Conservation (phyloP, 2,329 filamentous ascomycete species). For the Trichoderma aggressivum region DNA sequence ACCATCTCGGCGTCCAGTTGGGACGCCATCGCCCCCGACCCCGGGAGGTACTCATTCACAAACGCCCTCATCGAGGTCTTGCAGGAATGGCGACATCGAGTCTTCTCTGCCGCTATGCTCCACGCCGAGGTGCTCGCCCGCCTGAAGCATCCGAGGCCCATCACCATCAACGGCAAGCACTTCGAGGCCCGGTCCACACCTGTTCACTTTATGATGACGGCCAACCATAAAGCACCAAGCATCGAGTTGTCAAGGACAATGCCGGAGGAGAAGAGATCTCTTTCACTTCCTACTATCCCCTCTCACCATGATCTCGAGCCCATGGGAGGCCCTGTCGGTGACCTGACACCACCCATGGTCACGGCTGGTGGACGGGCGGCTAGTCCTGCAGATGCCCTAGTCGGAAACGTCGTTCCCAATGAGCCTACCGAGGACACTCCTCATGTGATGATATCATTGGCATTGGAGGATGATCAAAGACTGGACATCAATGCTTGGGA, state of each 20-base stretch:
- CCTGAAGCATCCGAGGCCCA: conserved; percentile 56
- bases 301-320: conserved; percentile 18
- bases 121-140: conserved; percentile 59
- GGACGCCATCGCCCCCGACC: conserved; percentile 59
- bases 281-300: conserved; percentile 26
- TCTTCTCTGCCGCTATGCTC: conserved; percentile 58
- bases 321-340: not conserved
- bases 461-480: conserved; percentile 55
- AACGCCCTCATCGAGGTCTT: conserved; percentile 58
- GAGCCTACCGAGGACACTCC: conserved; percentile 55
- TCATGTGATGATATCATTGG: conserved; percentile 59
- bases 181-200: conserved; percentile 58
- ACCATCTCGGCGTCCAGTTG: conserved; percentile 61
- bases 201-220: conserved; percentile 62
- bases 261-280: conserved; percentile 23
- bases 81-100: conserved; percentile 52
- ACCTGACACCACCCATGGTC: not conserved
- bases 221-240: conserved; percentile 56
- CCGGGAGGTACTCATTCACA: conserved; percentile 58
- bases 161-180: conserved; percentile 54
- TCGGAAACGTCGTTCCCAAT: conserved; percentile 29
- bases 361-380: conserved; percentile 26
- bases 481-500: conserved; percentile 59
- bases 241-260: conserved; percentile 49
- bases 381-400: conserved; percentile 24